phyloP scores from a whole-genome alignment of 1,284 basidiomycete genomes.

The Sanghuangporus weigelae region DNA sequence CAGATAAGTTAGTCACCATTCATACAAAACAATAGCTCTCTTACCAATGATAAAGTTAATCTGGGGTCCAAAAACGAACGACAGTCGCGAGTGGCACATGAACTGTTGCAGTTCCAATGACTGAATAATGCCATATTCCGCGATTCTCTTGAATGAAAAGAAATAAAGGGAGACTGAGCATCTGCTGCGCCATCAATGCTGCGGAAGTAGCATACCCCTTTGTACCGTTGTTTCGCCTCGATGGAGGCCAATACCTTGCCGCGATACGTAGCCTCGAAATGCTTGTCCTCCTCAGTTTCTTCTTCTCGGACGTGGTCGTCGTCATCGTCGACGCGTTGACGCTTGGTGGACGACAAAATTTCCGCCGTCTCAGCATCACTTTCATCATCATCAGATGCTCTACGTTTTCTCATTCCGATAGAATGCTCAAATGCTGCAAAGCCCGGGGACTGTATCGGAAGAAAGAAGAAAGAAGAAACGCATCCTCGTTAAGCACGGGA shows the following conservation, averaged over 20 bases:
- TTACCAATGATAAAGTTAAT: conserved; percentile 96
- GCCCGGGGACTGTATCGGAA: not conserved
- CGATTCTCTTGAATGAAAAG: conserved; percentile 48
- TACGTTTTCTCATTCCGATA: conserved; percentile 18
- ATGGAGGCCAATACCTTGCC: conserved; percentile 51
- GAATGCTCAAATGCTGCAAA: not conserved
- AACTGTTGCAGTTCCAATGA: conserved; percentile 87
- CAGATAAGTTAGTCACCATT: not conserved
- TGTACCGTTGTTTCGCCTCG: conserved; percentile 44
- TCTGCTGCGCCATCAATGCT: not conserved
- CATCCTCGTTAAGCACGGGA: not conserved
- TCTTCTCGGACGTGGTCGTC: conserved; percentile 30
- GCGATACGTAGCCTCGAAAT: conserved; percentile 55
- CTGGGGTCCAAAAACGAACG: conserved; percentile 80
- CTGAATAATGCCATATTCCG: conserved; percentile 85
- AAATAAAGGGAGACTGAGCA: not conserved
- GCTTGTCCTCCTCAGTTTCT: conserved; percentile 46
- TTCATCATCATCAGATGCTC: not conserved
- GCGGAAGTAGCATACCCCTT: conserved; percentile 44
- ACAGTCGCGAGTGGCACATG: conserved; percentile 91
- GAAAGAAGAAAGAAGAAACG: not conserved
- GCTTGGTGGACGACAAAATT: conserved; percentile 18
- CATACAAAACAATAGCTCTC: conserved; percentile 31
- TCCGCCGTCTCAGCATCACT: conserved; percentile 7
- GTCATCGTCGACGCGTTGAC: conserved; percentile 23